Evolutionary conservation across 1,139 yeast species (phyloP).

Genomic region (Zygosaccharomyces pseudobailii): DNA sequence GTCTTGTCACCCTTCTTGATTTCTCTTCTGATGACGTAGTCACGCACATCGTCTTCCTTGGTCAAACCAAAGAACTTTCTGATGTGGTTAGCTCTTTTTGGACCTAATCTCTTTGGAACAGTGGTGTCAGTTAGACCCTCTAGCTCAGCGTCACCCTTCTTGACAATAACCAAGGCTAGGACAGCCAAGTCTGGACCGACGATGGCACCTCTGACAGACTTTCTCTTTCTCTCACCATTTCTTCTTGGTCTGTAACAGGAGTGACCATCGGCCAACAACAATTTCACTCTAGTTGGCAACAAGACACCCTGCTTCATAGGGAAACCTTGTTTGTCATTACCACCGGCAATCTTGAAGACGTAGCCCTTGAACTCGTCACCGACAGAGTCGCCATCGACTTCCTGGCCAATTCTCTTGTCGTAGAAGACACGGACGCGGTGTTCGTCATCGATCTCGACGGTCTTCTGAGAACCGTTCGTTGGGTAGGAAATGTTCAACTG

Average conservation of each 20-base stretch:
- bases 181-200: conserved; percentile 97
- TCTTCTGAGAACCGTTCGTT: conserved; percentile 99
- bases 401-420: conserved; percentile 99
- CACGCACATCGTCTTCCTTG: conserved; percentile 93
- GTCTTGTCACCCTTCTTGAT: conserved; percentile 96
- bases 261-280: conserved; percentile 88
- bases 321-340: conserved; percentile 99
- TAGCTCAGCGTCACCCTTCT: conserved; percentile 95
- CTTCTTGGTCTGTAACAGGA: conserved; percentile 99
- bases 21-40: conserved; percentile 98
- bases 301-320: conserved; percentile 99
- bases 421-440: conserved; percentile 97
- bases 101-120: conserved; percentile 98
- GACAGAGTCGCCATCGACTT: conserved; percentile 96
- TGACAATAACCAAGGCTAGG: conserved; percentile 85
- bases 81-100: conserved; percentile 99
- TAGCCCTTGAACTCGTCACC: conserved; percentile 99
- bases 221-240: conserved; percentile 99
- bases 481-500: conserved; percentile 99
- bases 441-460: conserved; percentile 97
- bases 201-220: conserved; percentile 99
- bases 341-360: conserved; percentile 98
- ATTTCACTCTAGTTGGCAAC: conserved; percentile 99
- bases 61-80: conserved; percentile 98
- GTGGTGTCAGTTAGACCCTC: conserved; percentile 93